Percentiles rank a stretch among this genome's conserved stretches.
Conservation (phyloP, 495 filamentous ascomycete species). For the Umbilicaria muhlenbergii region DNA sequence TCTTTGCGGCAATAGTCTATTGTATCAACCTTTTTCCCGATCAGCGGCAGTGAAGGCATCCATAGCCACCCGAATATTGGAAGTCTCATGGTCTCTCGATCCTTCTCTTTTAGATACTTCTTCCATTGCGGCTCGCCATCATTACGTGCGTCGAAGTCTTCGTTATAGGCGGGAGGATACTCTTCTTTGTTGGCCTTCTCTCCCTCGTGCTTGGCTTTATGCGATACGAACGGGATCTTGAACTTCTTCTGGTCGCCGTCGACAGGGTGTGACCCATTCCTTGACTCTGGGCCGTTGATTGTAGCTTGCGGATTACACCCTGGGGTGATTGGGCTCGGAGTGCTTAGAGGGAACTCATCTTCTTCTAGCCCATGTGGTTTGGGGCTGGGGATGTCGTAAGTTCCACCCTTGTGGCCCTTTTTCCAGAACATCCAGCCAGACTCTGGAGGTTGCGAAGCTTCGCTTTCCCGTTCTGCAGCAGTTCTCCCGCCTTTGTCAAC, state of each 20-base stretch:
- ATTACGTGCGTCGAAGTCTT: slow-evolving; percentile 44
- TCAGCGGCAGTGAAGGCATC: slow-evolving; percentile 62
- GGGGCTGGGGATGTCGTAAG: slow-evolving; percentile 24
- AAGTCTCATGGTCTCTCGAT: slow-evolving; percentile 77
- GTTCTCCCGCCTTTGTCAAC: too few relatives aligned
- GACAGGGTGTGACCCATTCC: not conserved
- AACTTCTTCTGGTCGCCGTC: slow-evolving; percentile 2
- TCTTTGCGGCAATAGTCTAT: slow-evolving; percentile 86
- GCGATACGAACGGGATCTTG: slow-evolving; percentile 1
- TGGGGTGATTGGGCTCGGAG: slow-evolving; percentile 7
- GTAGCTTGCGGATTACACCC: slow-evolving; percentile 8
- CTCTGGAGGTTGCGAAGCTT: not conserved
- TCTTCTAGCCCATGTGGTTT: slow-evolving; percentile 26
- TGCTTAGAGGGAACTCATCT: slow-evolving; percentile 25
- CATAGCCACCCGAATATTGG: slow-evolving; percentile 65
- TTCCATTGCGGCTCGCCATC: slow-evolving; percentile 66
- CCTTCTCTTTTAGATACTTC: slow-evolving; percentile 61
- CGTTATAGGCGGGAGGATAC: slow-evolving; percentile 58
- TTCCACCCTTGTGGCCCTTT: slow-evolving; percentile 4
- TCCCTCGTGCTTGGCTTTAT: slow-evolving; percentile 6
- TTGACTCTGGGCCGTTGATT: slow-evolving; percentile 6
- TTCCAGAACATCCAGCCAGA: slow-evolving; percentile 33
- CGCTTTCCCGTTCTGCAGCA: too few relatives aligned
- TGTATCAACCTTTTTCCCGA: slow-evolving; percentile 87
- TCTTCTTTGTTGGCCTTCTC: slow-evolving; percentile 27